Base-by-base conservation (phyloP, 345 rosid genomes). In the Ceriops decandra region DNA sequence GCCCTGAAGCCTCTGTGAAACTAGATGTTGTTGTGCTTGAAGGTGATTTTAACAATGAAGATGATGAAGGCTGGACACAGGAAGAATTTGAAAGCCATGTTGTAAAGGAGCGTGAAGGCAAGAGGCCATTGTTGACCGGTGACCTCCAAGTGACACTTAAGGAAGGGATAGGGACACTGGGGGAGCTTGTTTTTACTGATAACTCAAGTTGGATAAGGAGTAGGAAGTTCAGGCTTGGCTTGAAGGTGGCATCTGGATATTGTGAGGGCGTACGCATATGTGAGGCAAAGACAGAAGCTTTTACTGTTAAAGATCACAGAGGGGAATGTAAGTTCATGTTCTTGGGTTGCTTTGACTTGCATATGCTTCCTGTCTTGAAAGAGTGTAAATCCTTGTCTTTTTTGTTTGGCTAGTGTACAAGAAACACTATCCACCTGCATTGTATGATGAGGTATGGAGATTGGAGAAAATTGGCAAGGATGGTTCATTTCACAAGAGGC, bases 181-280 rank as follows among this genome's bases (percentile, higher is more conserved):
- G 98, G 1, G 99, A 92, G 6, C 82, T 95, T 52, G 87, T 84
- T 72, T 95, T 95, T 73, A 91, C 99, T 0, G 99, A 95, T 82
- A 95, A 95, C 75, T 95, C 99, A 26, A 95, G 99, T 73, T 95
- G 99, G 99, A 95, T 95, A 71, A 84, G 97, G 67, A 95, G 99
- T 80, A 79, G 99, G 69, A 92, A 95, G 81, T 95, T 95, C 77
- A 85, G 99, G 80, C 89, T 95, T 67, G 99, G 98, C 74, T 75
- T 95, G 84, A 83, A 79, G 81, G 93, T 92, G 42, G 71, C 83
- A 31, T 67, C 90, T 57, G 97, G 99, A 77, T 86, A 13, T 71
- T 83, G 90, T 71, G 97, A 95, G 68, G 93, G 88, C 30, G 73
- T 87, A 59, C 99, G 90, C 56, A 74, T 92, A 54, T 87, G 96